Base-by-base conservation (phyloP, 768 basidiomycete genomes). In the Austroboletus eburneus region DNA sequence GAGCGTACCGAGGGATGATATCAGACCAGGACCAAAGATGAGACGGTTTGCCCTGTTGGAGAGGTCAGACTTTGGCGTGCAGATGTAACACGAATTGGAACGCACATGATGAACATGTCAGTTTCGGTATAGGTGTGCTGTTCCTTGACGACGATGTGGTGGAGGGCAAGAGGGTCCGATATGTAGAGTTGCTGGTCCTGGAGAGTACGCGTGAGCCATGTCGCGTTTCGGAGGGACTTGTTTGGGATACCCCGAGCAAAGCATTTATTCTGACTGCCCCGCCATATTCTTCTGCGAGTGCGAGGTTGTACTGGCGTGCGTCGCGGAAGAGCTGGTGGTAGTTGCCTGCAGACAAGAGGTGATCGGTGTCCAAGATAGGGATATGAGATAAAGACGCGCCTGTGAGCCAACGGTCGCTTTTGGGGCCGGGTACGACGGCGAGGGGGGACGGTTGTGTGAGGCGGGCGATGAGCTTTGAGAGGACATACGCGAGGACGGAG, bases 101-200 rank as follows among this genome's bases (percentile, higher is more conserved):
- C 57, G 30, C 42, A 67, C 68, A 56, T 53, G 49, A 69, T 60
- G 48, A 68, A 70, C 50, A 62, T 61, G 40, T 62, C 58, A 0
- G 66, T 65, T 44, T 72, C 70, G 41, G 72, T 72, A 36, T 64
- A 69, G 24, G 69, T 44, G 39, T 66, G 52, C 24, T 62, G 61
- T 39, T 66, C 69, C 43, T 70, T 71, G 42, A 73, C 60, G 9
- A 69, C 41, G 23, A 72, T 63, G 42, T 69, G 59, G 48, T 70
- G 59, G 5, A 73, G 45, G 9, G 72, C 69, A 22, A 63, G 61
- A 5, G 69, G 72, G 32, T 72, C 72, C 7, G 62, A 65, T 29
- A 72, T 48, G 46, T 65, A 71, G 25, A 73, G 59, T 10, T 66
- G 60, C 12, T 59, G 49, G 21, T 40, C 55, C 59, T 56, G 42